Conservation (phyloP, 306 rosid genomes). For the Senna tora region DNA sequence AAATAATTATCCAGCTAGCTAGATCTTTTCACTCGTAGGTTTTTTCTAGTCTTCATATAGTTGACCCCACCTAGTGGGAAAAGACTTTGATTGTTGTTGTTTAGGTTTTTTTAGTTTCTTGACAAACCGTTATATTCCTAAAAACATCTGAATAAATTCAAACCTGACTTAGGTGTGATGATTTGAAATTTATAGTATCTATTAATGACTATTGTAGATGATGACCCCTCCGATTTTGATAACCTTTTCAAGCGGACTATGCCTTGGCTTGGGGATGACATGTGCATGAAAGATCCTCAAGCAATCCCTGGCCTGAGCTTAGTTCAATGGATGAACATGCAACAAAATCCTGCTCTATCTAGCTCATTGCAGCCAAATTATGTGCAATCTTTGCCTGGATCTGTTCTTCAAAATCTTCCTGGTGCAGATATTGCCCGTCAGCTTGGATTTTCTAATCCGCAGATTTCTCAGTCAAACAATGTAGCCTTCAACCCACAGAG, state of each 20-base stretch:
- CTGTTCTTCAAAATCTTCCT: constrained; percentile 67
- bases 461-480: constrained; percentile 45
- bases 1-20: neutral
- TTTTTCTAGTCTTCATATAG: no score
- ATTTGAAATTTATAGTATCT: constrained; percentile 5
- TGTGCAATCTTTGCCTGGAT: constrained; percentile 50
- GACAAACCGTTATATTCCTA: neutral
- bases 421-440: constrained; percentile 75
- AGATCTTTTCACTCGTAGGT: constrained; percentile 10
- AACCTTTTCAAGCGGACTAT: constrained; percentile 71
- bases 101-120: constrained; percentile 24
- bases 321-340: constrained; percentile 99
- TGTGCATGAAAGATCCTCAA: constrained; percentile 82
- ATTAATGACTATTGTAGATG: constrained; percentile 58
- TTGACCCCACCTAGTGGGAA: no score
- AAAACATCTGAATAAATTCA: constrained; percentile 11
- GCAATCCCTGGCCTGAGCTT: constrained; percentile 79
- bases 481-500: constrained; percentile 64
- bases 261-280: constrained; percentile 89
- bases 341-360: constrained; percentile 70
- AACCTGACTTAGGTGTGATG: constrained; percentile 3
- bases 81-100: no score
- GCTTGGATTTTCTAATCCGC: constrained; percentile 55
- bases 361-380: constrained; percentile 60
- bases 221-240: constrained; percentile 73